Evolutionary conservation across 1,139 yeast genomes (phyloP).

Genomic region (Sugiyamaella pinicola): DNA sequence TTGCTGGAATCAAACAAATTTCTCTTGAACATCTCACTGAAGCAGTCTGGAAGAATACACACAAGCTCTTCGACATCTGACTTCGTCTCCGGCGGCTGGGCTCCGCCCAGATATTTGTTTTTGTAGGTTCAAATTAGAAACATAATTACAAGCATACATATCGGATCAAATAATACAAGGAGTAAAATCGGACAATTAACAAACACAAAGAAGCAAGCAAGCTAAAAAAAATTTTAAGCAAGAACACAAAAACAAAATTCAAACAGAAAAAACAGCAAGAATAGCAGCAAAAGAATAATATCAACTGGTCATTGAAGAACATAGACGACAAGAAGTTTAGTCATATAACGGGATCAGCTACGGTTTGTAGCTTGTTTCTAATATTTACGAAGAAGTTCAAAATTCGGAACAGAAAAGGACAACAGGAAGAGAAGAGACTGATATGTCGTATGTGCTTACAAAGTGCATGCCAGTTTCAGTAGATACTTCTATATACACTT

Average conservation of each 20-base stretch:
- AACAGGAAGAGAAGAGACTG: not conserved
- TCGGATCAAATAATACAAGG: slow-evolving; percentile 15
- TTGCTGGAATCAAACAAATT: slow-evolving; percentile 59
- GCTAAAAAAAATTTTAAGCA: not conserved
- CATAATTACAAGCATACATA: slow-evolving; percentile 17
- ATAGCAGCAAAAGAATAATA: not conserved
- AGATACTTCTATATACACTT: not conserved
- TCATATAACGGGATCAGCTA: not conserved
- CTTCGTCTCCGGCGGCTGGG: too few relatives aligned
- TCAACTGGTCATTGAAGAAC: slow-evolving; percentile 4
- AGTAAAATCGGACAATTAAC: slow-evolving; percentile 8
- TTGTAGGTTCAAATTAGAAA: not conserved
- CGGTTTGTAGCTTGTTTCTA: slow-evolving; percentile 5
- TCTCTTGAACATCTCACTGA: slow-evolving; percentile 59
- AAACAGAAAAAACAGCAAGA: slow-evolving; percentile 4
- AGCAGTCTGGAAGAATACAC: slow-evolving; percentile 64
- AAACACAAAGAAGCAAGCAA: too few relatives aligned
- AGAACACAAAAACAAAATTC: not conserved
- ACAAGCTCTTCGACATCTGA: slow-evolving; percentile 50
- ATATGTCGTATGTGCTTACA: not conserved
- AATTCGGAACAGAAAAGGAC: not conserved
- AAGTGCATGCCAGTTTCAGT: not conserved
- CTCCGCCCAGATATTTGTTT: not conserved
- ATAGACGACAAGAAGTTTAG: not conserved
- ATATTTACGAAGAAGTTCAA: not conserved